These are phyloP conservation scores for Pleurotus giganteus DNA, from an alignment of 768 basidiomycete species.

Conservation along the genomic window DNA sequence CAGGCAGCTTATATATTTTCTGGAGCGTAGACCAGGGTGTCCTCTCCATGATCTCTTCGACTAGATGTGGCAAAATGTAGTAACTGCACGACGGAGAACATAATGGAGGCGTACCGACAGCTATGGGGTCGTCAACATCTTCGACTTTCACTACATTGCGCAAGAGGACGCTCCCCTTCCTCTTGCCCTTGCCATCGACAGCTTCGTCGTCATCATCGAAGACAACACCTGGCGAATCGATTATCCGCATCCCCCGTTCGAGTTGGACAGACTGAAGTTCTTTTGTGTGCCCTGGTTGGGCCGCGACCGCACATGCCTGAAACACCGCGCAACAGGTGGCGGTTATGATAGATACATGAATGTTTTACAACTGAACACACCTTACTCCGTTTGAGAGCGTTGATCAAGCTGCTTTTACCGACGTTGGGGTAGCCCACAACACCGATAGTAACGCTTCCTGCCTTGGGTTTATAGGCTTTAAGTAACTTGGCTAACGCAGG, in stretches of 20 bases:
- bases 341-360: background rate
- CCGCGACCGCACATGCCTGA: conserved; percentile 90
- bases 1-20: conserved; percentile 84
- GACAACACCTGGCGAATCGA: conserved; percentile 98
- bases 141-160: conserved; percentile 91
- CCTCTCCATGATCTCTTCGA: conserved; percentile 81
- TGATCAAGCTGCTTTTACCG: conserved; percentile 93
- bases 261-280: conserved; percentile 89
- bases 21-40: conserved; percentile 70
- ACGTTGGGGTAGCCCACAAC: conserved; percentile 98
- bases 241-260: conserved; percentile 87
- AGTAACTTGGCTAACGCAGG: conserved; percentile 78
- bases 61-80: conserved; percentile 33
- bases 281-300: conserved; percentile 92
- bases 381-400: conserved; percentile 84
- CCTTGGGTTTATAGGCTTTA: conserved; percentile 76
- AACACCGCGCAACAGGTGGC: background rate
- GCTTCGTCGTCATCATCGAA: conserved; percentile 74
- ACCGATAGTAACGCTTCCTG: conserved; percentile 80
- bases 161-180: conserved; percentile 67
- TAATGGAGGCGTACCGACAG: conserved; percentile 60
- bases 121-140: conserved; percentile 86
- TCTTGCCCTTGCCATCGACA: conserved; percentile 37
- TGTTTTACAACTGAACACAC: conserved; percentile 29
- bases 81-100: background rate